Percentiles rank a stretch among this genome's conserved stretches.
Conservation (phyloP, 106 monocot genomes). For the Allium fistulosum region DNA sequence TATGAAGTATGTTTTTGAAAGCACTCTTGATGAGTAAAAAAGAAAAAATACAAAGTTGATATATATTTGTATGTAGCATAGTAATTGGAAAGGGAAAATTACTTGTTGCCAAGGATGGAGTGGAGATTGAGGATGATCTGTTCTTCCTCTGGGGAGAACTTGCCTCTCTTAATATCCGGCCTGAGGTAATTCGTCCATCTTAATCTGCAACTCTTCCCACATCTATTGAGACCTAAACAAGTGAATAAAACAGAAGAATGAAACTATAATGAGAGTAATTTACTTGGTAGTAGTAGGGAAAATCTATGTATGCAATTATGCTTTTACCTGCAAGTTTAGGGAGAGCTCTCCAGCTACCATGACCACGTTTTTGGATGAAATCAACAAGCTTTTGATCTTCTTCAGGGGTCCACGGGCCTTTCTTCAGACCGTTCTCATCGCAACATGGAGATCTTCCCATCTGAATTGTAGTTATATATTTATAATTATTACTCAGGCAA, state of each 20-base stretch:
- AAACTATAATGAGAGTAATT: no score
- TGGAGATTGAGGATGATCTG: constrained; percentile 55
- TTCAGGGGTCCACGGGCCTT: constrained; percentile 90
- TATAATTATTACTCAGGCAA: no score
- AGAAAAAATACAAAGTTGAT: no score
- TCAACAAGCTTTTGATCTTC: constrained; percentile 72
- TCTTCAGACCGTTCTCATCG: constrained; percentile 82
- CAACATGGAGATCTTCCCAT: constrained; percentile 70
- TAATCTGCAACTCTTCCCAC: constrained; percentile 65
- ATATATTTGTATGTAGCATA: background rate
- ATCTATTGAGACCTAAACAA: constrained; percentile 46
- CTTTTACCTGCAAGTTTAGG: constrained; percentile 69
- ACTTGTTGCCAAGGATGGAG: constrained; percentile 59
- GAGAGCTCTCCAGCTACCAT: constrained; percentile 93
- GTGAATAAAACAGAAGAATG: background rate
- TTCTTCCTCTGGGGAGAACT: constrained; percentile 56
- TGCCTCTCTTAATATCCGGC: constrained; percentile 67
- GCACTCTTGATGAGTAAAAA: no score
- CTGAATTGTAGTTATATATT: background rate
- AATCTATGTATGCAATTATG: no score
- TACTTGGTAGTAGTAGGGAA: no score
- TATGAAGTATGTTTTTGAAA: no score
- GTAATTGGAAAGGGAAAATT: background rate
- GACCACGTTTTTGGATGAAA: constrained; percentile 73
- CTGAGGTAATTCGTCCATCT: constrained; percentile 67